phyloP scores from a whole-genome alignment of 2,329 filamentous ascomycete genomes.

The Aureobasidium sp. region DNA sequence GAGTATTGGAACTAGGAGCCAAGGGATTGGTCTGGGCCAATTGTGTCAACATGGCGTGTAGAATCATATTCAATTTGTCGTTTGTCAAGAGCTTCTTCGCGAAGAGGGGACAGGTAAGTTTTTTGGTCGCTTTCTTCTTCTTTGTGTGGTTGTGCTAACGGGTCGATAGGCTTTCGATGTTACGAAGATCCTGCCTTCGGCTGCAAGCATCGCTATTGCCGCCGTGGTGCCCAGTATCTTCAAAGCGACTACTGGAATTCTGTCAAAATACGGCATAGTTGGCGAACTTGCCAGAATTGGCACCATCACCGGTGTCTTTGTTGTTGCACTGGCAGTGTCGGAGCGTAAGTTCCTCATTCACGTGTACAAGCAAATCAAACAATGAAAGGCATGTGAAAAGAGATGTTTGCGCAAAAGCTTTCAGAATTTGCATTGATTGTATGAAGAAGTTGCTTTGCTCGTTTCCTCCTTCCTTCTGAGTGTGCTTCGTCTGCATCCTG shows the following conservation, averaged over 20 bases:
- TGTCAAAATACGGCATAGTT: constrained; percentile 30
- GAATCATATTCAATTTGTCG: constrained; percentile 68
- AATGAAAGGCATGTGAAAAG: not conserved
- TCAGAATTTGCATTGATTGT: not conserved
- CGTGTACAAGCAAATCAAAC: constrained; percentile 5
- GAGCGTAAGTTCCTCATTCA: constrained; percentile 10
- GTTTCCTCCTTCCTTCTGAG: no score
- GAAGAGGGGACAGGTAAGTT: constrained; percentile 29
- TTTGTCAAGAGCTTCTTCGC: constrained; percentile 64
- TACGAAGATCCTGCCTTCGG: constrained; percentile 23
- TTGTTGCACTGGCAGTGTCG: constrained; percentile 22
- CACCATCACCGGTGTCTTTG: constrained; percentile 27
- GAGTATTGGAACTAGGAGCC: constrained; percentile 62
- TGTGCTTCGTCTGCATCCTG: no score
- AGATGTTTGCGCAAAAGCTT: not conserved
- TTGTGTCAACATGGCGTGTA: constrained; percentile 77
- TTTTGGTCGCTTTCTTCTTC: not conserved
- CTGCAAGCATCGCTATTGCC: constrained; percentile 27
- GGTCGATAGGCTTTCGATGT: constrained; percentile 19
- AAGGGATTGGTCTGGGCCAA: constrained; percentile 79
- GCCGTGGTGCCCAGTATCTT: constrained; percentile 31
- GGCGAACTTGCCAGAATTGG: constrained; percentile 34
- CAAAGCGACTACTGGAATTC: constrained; percentile 20
- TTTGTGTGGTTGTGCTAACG: not conserved
- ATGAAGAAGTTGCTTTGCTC: not conserved